These are phyloP conservation scores for Volvariella volvacea DNA, from an alignment of 1,284 basidiomycete genomes.

Conservation along the genomic window DNA sequence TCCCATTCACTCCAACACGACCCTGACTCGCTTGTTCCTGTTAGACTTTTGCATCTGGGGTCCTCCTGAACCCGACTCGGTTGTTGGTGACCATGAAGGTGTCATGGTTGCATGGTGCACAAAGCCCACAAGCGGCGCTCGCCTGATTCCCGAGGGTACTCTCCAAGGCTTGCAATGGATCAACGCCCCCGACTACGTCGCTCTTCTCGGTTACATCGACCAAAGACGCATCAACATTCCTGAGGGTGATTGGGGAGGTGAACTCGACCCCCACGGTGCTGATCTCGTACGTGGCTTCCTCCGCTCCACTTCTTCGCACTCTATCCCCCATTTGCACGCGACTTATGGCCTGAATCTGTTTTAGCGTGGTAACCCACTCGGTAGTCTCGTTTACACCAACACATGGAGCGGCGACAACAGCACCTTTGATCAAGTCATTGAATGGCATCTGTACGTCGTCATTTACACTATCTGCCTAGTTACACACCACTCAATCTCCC, in stretches of 20 bases:
- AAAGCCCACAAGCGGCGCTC: slow-evolving; percentile 36
- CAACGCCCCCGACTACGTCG: slow-evolving; percentile 46
- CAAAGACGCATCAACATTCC: slow-evolving; percentile 52
- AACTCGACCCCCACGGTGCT: slow-evolving; percentile 60
- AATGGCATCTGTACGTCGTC: slow-evolving; percentile 50
- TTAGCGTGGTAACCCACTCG: slow-evolving; percentile 60
- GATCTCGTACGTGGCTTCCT: slow-evolving; percentile 38
- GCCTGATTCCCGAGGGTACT: slow-evolving; percentile 47
- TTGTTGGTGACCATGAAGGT: slow-evolving; percentile 58
- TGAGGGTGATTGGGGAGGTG: slow-evolving; percentile 52
- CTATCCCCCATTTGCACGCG: no score
- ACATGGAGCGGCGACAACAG: slow-evolving; percentile 38
- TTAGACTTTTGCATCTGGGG: slow-evolving; percentile 55
- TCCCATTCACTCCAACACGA: slow-evolving; percentile 3
- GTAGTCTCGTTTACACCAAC: slow-evolving; percentile 57
- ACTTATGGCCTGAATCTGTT: slow-evolving; percentile 18
- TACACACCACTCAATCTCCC: slow-evolving; percentile 2
- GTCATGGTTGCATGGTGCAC: slow-evolving; percentile 60
- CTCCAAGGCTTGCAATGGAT: slow-evolving; percentile 52
- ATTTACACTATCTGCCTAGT: not conserved
- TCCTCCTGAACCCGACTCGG: slow-evolving; percentile 31
- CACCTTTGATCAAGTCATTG: slow-evolving; percentile 40
- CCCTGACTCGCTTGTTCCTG: slow-evolving; percentile 5
- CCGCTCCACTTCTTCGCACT: no score
- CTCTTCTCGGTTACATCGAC: slow-evolving; percentile 56